phyloP scores from a whole-genome alignment of 2,329 filamentous ascomycete genomes.

The Rutstroemia sp. region DNA sequence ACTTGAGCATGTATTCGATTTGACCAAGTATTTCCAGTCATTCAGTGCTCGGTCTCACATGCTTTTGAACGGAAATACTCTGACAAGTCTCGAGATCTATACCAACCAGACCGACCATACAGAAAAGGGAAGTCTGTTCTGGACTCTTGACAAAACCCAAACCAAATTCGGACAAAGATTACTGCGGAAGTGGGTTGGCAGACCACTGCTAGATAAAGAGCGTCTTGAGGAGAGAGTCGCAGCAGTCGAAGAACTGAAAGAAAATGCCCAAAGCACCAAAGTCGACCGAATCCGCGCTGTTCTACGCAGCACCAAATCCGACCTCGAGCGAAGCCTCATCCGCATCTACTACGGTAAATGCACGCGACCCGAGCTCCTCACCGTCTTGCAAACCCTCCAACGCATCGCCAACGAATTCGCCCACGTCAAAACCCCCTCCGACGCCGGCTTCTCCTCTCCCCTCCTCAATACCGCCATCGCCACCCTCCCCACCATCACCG shows the following conservation, averaged over 20 bases:
- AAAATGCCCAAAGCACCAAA: slow-evolving; percentile 55
- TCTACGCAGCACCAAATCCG: slow-evolving; percentile 63
- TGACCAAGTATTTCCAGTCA: slow-evolving; percentile 95
- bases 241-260: slow-evolving; percentile 80
- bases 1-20: slow-evolving; percentile 87
- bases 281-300: slow-evolving; percentile 70
- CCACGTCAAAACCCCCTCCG: slow-evolving; percentile 53
- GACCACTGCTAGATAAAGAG: slow-evolving; percentile 71
- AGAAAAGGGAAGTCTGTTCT: slow-evolving; percentile 84
- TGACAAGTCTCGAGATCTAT: slow-evolving; percentile 92
- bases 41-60: slow-evolving; percentile 94
- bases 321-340: slow-evolving; percentile 88
- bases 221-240: slow-evolving; percentile 70
- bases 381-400: slow-evolving; percentile 78
- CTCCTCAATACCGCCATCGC: slow-evolving; percentile 66
- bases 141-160: slow-evolving; percentile 87
- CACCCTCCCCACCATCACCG: slow-evolving; percentile 67
- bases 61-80: slow-evolving; percentile 89
- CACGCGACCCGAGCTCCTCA: slow-evolving; percentile 78
- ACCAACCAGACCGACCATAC: slow-evolving; percentile 86
- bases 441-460: slow-evolving; percentile 65
- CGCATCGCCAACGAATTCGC: slow-evolving; percentile 71
- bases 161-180: slow-evolving; percentile 85
- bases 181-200: slow-evolving; percentile 89
- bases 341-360: slow-evolving; percentile 98